Evolutionary conservation across 768 basidiomycete species (phyloP), one percentile per base, ranked within the genome.

Genomic region (Myochromella boudieri): DNA sequence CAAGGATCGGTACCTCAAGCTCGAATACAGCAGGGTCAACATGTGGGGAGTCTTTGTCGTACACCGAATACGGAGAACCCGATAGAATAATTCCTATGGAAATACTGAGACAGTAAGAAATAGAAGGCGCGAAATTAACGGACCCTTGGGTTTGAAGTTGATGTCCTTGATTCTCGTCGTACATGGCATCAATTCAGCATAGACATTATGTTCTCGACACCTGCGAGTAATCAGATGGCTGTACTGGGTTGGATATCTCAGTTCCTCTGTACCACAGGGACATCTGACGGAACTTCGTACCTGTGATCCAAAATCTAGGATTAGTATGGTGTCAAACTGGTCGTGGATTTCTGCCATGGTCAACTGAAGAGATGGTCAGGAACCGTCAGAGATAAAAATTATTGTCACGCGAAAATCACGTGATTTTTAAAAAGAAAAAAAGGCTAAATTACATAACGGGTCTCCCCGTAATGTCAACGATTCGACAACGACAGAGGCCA

Each of bases 21-120:
- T 85, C 80, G 58, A 92, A 98, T 8, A 98, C 84, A 12, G 78
- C 87, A 14, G 93, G 90, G 68, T 99, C 95, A 25, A 92, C 94
- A 52, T 94, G 93, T 18, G 97, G 95, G 4, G 97, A 85, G 53
- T 84, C 95, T 22, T 78, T 67, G 54, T 95, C 97, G 66, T 97
- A 98, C 15, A 98, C 97, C 25, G 95, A 98, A 70, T 95, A 98
- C 0, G 97, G 97, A 1, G 97, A 97, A 33, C 97, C 97, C 29
- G 95, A 97, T 29, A 99, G 78, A 59, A 98, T 97, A 64, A 99
- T 87, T 47, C 95, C 95, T 76, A 52, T 11, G 44, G 34, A 27
- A 29, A 18, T 33, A 20, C 42, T 42, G 48, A 46, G 46, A 41
- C 33, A 47, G n/a, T n/a, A 38, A 18, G 44, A 17, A 32, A 15